These are phyloP conservation scores for Helotiales sp. DNA, from an alignment of 2,329 filamentous ascomycete species.

Conservation along the genomic window DNA sequence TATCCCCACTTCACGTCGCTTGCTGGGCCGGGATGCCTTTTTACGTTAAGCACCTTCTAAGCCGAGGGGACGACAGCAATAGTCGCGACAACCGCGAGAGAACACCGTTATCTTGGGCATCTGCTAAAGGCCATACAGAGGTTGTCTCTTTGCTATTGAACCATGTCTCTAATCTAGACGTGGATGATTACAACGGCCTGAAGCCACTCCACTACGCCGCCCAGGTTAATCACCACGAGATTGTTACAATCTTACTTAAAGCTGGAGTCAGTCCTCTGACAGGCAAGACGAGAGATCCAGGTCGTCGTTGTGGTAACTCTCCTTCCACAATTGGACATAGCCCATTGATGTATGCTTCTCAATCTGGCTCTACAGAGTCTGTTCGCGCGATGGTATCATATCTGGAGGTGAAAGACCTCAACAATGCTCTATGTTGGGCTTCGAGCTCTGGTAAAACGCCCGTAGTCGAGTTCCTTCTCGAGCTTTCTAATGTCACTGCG, in stretches of 20 bases:
- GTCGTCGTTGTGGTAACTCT: slow-evolving; percentile 11
- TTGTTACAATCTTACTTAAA: slow-evolving; percentile 35
- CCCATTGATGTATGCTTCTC: slow-evolving; percentile 36
- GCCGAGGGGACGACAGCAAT: slow-evolving; percentile 12
- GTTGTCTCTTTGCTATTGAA: slow-evolving; percentile 15
- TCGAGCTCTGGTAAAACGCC: slow-evolving; percentile 5
- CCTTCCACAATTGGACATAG: slow-evolving; percentile 24
- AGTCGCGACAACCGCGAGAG: slow-evolving; percentile 1
- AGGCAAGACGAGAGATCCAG: slow-evolving; percentile 26
- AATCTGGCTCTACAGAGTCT: slow-evolving; percentile 26
- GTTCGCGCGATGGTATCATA: slow-evolving; percentile 17
- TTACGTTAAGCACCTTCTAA: slow-evolving; percentile 15
- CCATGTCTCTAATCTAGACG: slow-evolving; percentile 18
- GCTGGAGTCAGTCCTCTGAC: slow-evolving; percentile 39
- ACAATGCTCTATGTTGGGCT: slow-evolving; percentile 15
- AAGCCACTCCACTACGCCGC: slow-evolving; percentile 40
- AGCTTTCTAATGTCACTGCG: neutral
- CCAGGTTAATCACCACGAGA: slow-evolving; percentile 30
- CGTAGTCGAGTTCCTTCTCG: slow-evolving; percentile 7
- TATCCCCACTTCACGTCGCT: slow-evolving; percentile 13
- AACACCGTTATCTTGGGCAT: slow-evolving; percentile 30
- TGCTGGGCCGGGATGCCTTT: slow-evolving; percentile 10
- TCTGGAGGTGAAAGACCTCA: slow-evolving; percentile 6
- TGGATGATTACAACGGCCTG: slow-evolving; percentile 26
- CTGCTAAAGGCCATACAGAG: slow-evolving; percentile 10